These are phyloP conservation scores for Leishmania arabica DNA, from an alignment of 208 protist species.

Conservation along the genomic window DNA sequence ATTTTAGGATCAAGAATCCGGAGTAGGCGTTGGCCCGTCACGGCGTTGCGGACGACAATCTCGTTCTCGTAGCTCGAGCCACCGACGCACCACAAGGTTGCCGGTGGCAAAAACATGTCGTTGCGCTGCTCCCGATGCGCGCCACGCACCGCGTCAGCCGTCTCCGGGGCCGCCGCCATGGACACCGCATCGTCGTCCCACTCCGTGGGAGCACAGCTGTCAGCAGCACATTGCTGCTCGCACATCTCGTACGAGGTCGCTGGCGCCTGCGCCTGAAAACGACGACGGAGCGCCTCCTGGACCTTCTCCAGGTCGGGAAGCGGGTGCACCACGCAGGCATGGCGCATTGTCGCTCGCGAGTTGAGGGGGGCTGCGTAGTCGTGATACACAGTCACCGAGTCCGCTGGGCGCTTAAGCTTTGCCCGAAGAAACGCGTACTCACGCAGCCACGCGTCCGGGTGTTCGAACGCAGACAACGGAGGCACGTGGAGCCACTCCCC, in stretches of 20 bases:
- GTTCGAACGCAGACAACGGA: constrained; percentile 42
- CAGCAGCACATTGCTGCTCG: constrained; percentile 20
- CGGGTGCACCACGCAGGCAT: constrained; percentile 62
- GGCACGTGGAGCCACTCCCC: background rate
- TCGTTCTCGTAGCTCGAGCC: constrained; percentile 50
- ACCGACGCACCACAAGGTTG: constrained; percentile 60
- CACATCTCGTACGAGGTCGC: constrained; percentile 23
- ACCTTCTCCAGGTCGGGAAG: constrained; percentile 66
- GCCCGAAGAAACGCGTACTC: constrained; percentile 38
- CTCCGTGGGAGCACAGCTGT: background rate
- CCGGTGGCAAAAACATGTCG: constrained; percentile 31
- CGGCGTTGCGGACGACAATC: constrained; percentile 53
- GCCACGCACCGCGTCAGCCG: constrained; percentile 2
- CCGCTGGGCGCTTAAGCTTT: constrained; percentile 24
- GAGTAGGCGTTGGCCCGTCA: constrained; percentile 54
- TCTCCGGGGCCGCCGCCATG: constrained; percentile 2
- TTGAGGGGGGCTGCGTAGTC: constrained; percentile 50
- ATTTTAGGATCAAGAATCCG: constrained; percentile 69
- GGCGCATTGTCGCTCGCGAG: constrained; percentile 38
- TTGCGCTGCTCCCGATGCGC: constrained; percentile 26
- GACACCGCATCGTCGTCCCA: constrained; percentile 23
- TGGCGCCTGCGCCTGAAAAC: constrained; percentile 30
- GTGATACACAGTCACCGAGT: constrained; percentile 52
- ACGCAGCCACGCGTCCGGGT: constrained; percentile 42
- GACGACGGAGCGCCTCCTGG: constrained; percentile 37